A percentile compares a stretch with the other conserved stretches of the same genome.
Evolutionary conservation across 306 rosid species (phyloP).

Genomic region (Cucumis sativus): DNA sequence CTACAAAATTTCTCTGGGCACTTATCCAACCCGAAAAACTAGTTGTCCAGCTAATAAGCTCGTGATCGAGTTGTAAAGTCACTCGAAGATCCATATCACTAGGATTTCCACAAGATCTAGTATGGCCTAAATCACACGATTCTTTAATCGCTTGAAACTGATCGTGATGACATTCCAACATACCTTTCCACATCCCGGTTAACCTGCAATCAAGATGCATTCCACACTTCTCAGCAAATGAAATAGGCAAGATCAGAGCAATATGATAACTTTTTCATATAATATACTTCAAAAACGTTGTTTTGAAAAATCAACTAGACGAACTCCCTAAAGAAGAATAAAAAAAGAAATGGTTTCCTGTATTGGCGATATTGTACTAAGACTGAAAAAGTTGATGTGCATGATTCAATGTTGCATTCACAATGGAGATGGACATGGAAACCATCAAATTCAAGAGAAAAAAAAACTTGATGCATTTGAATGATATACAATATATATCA

Average conservation of each 20-base stretch:
- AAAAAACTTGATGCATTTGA: not conserved
- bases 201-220: conserved; percentile 37
- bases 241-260: not conserved
- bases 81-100: conserved; percentile 56
- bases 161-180: conserved; percentile 84
- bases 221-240: not conserved
- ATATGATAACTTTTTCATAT: not conserved
- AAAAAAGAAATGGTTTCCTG: not conserved
- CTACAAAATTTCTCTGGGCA: conserved; percentile 70
- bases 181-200: conserved; percentile 82
- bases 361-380: not conserved
- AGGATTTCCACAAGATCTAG: conserved; percentile 52
- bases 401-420: not conserved
- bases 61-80: conserved; percentile 59
- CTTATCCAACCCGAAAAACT: conserved; percentile 76
- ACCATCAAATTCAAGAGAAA: not conserved
- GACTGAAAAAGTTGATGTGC: not conserved
- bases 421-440: not conserved
- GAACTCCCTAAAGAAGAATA: not conserved
- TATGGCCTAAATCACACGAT: conserved; percentile 62
- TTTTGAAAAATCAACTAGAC: not conserved
- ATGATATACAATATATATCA: not conserved
- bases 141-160: conserved; percentile 75
- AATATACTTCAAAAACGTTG: not conserved
- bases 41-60: conserved; percentile 80